Conservation (phyloP, 2,329 filamentous ascomycete genomes). For the Diplocarpon mali region DNA sequence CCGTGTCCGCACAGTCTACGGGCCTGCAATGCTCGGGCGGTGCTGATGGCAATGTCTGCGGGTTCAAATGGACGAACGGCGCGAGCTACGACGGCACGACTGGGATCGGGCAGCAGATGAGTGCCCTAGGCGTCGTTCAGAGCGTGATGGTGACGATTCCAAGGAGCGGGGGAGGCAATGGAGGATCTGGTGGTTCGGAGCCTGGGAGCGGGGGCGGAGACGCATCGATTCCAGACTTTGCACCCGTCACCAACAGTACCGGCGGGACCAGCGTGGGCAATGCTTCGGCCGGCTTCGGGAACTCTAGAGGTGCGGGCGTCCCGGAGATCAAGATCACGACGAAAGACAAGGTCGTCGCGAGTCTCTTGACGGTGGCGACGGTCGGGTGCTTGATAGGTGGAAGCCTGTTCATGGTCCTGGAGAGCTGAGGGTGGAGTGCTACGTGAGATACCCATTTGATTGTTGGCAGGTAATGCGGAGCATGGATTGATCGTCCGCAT, state of each 20-base stretch:
- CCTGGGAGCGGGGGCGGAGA: too few species aligned
- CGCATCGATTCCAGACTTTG: conserved; percentile 1
- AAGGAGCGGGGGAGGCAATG: conserved; percentile 46
- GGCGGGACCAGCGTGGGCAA: conserved; percentile 46
- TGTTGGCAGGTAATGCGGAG: too few species aligned
- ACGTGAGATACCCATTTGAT: too few species aligned
- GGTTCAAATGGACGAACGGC: conserved; percentile 46
- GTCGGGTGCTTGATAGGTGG: conserved; percentile 43
- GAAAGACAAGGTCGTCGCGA: conserved; percentile 58
- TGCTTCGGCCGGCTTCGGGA: conserved; percentile 18
- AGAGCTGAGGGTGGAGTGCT: conserved; percentile 25
- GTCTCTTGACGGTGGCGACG: conserved; percentile 46
- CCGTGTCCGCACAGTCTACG: conserved; percentile 44
- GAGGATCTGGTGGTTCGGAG: conserved; percentile 29
- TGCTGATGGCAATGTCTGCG: conserved; percentile 46
- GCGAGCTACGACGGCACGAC: conserved; percentile 45
- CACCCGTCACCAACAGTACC: conserved; percentile 5
- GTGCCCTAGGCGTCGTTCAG: conserved; percentile 53
- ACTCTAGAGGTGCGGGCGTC: background rate
- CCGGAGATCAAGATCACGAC: conserved; percentile 26
- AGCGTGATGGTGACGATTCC: conserved; percentile 46
- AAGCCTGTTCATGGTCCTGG: conserved; percentile 38
- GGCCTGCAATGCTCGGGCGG: conserved; percentile 47
- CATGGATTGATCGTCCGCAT: too few species aligned
- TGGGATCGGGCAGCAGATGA: conserved; percentile 62